These are phyloP conservation scores for Starmera stellimalicola DNA, from an alignment of 1,139 yeast species.

Conservation along the genomic window DNA sequence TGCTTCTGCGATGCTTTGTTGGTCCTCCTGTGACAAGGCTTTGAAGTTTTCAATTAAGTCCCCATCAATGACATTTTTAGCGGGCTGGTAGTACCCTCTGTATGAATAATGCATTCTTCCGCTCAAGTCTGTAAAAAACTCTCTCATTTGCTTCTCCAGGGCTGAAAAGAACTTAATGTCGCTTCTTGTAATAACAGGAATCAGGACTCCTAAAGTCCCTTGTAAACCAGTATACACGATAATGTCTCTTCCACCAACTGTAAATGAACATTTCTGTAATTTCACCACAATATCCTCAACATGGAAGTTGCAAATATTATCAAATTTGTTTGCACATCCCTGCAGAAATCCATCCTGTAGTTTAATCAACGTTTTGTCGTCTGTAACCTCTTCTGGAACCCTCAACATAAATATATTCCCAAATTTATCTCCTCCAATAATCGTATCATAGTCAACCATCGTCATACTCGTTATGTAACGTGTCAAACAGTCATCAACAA, in stretches of 20 bases:
- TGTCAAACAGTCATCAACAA: slow-evolving; percentile 62
- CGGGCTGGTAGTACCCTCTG: slow-evolving; percentile 74
- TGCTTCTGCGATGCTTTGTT: slow-evolving; percentile 40
- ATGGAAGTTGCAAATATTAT: slow-evolving; percentile 49
- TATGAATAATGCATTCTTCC: slow-evolving; percentile 64
- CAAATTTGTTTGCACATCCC: slow-evolving; percentile 47
- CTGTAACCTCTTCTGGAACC: slow-evolving; percentile 31
- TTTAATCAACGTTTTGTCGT: slow-evolving; percentile 20
- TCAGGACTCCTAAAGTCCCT: slow-evolving; percentile 69
- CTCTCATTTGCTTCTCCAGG: slow-evolving; percentile 43
- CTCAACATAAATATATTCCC: slow-evolving; percentile 72
- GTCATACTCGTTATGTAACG: slow-evolving; percentile 56
- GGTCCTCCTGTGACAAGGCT: slow-evolving; percentile 27
- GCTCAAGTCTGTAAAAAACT: slow-evolving; percentile 20
- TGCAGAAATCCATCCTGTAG: slow-evolving; percentile 32
- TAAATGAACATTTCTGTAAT: slow-evolving; percentile 43
- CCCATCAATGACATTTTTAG: slow-evolving; percentile 74
- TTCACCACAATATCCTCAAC: slow-evolving; percentile 65
- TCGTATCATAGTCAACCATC: slow-evolving; percentile 64
- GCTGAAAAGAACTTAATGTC: slow-evolving; percentile 54
- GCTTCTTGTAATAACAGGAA: slow-evolving; percentile 54
- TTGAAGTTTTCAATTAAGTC: slow-evolving; percentile 63
- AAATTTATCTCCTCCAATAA: slow-evolving; percentile 82
- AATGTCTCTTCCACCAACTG: slow-evolving; percentile 49
- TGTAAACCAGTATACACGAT: slow-evolving; percentile 67